phyloP scores from a whole-genome alignment of 2,329 filamentous ascomycete genomes.

The Colletotrichum echinochloae region DNA sequence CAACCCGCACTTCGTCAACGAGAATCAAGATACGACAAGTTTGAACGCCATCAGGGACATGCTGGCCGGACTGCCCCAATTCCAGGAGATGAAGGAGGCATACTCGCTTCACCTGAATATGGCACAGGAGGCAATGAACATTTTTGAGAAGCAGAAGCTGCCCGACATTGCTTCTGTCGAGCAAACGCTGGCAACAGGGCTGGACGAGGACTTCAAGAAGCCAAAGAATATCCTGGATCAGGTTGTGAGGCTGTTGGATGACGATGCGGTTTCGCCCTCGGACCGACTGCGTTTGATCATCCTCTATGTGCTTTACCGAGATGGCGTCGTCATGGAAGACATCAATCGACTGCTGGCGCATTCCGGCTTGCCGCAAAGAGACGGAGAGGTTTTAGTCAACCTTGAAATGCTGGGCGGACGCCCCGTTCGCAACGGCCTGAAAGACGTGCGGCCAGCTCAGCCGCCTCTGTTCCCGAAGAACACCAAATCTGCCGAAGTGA shows the following conservation, averaged over 20 bases:
- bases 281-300: conserved; percentile 89
- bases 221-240: conserved; percentile 90
- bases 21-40: conserved; percentile 75
- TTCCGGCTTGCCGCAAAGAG: conserved; percentile 78
- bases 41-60: conserved; percentile 96
- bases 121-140: conserved; percentile 97
- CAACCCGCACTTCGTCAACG: conserved; percentile 91
- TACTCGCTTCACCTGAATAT: conserved; percentile 96
- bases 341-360: conserved; percentile 87
- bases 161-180: conserved; percentile 89
- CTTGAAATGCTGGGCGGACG: conserved; percentile 85
- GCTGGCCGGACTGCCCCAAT: conserved; percentile 93
- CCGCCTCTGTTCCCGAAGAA: conserved; percentile 80
- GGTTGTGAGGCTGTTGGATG: conserved; percentile 88
- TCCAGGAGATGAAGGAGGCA: conserved; percentile 93
- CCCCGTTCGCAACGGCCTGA: conserved; percentile 70
- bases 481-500: conserved; percentile 62
- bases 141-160: conserved; percentile 87
- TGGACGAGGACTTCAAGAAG: conserved; percentile 93
- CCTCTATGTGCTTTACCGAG: conserved; percentile 86
- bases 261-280: conserved; percentile 75
- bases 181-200: conserved; percentile 89
- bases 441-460: conserved; percentile 77
- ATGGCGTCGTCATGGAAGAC: conserved; percentile 86
- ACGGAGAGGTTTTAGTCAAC: conserved; percentile 80